Conservation (phyloP, 169 alveolate species). For the Theileria annulata region DNA sequence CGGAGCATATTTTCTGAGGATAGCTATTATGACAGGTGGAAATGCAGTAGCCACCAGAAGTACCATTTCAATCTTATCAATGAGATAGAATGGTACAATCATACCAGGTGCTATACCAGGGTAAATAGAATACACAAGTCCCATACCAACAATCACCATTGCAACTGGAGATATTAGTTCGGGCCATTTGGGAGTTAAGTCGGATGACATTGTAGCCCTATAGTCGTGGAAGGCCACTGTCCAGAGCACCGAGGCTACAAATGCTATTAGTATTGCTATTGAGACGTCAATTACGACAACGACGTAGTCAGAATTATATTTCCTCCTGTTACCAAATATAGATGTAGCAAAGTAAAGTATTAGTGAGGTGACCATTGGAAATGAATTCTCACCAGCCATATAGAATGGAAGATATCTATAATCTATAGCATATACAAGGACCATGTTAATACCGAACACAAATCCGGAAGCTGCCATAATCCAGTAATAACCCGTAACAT, state of each 20-base stretch:
- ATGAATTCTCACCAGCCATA: conserved; percentile 10
- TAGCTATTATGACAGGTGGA: conserved; percentile 9
- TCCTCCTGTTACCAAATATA: background rate
- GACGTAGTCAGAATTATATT: background rate
- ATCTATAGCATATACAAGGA: background rate
- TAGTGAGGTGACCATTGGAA: background rate
- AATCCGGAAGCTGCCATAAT: background rate
- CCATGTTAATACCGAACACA: background rate
- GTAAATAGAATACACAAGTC: conserved; percentile 12
- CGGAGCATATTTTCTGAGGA: no score
- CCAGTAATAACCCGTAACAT: conserved; percentile 19
- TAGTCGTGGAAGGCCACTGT: conserved; percentile 1
- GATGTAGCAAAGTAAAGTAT: background rate
- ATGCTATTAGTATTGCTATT: background rate
- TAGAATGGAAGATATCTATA: background rate
- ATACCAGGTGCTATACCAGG: conserved; percentile 9
- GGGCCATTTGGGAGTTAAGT: background rate
- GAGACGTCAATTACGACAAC: background rate
- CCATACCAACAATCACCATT: conserved; percentile 5
- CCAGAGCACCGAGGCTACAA: conserved; percentile 1
- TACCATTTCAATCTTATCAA: background rate
- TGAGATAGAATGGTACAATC: background rate
- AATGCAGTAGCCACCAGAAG: conserved; percentile 7
- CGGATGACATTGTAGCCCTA: background rate
- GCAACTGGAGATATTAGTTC: conserved; percentile 2